These are phyloP conservation scores for Tylopilus sp. DNA, from an alignment of 1,284 basidiomycete species.

Conservation along the genomic window DNA sequence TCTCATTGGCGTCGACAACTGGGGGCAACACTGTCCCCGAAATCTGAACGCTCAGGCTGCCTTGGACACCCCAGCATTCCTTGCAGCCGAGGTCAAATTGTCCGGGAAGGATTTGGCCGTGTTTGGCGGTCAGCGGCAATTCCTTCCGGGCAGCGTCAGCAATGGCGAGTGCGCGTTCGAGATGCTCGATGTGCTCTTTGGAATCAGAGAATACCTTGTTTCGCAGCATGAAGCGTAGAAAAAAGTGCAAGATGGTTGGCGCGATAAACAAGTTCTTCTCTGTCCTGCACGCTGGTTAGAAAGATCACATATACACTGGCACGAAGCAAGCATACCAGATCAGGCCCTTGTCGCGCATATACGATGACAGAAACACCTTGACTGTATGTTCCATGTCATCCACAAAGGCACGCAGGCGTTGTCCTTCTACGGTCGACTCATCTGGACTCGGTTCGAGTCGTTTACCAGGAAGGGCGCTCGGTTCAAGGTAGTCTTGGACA, in stretches of 20 bases:
- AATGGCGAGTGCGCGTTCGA: constrained; percentile 48
- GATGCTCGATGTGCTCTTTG: constrained; percentile 31
- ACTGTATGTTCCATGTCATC: constrained; percentile 57
- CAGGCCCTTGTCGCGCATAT: constrained; percentile 59
- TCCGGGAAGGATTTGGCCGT: constrained; percentile 54
- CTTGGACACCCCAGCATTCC: constrained; percentile 47
- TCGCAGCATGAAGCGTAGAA: constrained; percentile 59
- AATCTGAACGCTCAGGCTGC: constrained; percentile 32
- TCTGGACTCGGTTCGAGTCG: constrained; percentile 36
- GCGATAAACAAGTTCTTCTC: constrained; percentile 43
- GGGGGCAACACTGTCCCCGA: constrained; percentile 9
- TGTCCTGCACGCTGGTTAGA: constrained; percentile 35
- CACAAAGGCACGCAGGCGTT: constrained; percentile 52
- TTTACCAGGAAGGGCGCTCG: constrained; percentile 43
- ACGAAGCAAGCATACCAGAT: constrained; percentile 49
- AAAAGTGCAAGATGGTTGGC: constrained; percentile 60
- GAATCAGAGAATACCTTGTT: constrained; percentile 50
- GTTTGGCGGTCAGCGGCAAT: constrained; percentile 55
- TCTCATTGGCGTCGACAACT: neutral
- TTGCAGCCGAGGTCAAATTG: constrained; percentile 52
- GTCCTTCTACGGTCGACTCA: constrained; percentile 20
- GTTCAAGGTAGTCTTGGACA: constrained; percentile 46
- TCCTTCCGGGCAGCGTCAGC: constrained; percentile 52
- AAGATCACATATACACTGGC: neutral
- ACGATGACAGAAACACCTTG: constrained; percentile 62